Evolutionary conservation across 73 alveolate species (phyloP), one percentile per base, ranked within the genome.

Genomic region (Tetrahymena thermophila): DNA sequence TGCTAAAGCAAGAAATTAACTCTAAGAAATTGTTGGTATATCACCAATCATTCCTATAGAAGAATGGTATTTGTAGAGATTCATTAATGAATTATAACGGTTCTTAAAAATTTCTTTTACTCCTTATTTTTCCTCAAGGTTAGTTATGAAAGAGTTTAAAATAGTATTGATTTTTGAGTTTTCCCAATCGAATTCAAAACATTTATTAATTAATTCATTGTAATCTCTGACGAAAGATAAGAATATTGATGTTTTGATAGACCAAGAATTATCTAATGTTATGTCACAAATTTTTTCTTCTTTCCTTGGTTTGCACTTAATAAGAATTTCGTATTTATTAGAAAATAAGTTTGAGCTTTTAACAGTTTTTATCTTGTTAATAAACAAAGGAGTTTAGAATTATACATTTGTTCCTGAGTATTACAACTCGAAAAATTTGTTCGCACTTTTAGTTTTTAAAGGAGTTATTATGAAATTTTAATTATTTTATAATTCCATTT

Each of bases 181-280:
- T 71, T 71, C 35, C 99, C 99, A 98, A 95, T 98, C 99, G 83
- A 85, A 98, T 84, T 98, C 99, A 97, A 98, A 98, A 94, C 99
- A 98, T 83, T 97, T 85, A 35, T 44, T 95, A 13, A 97, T n/a
- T 40, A 98, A 35, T 5, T 97, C 98, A 31, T 96, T 98, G 34
- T 97, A 89, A 93, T 98, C 99, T 28, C 94, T 96, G 93, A 35
- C 34, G 95, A 94, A 98, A 43, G 96, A 96, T 84, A 94, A 97
- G 58, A 98, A 98, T n/a, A 97, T 94, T 0, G 98, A 96, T 57
- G 94, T 96, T 34, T 95, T 97, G 17, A 96, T 93, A 35, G 85
- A 42, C 98, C 98, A 97, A 2, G 95, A 95, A 6, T 71, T 31
- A 71, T n/a, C 35, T n/a, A 71, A 71, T n/a, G 35, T 71, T 71